A percentile compares a stretch with the other conserved stretches of the same genome.
These are phyloP conservation scores for Poa annua DNA, from an alignment of 176 grass and related monocot genomes.

Conservation along the genomic window DNA sequence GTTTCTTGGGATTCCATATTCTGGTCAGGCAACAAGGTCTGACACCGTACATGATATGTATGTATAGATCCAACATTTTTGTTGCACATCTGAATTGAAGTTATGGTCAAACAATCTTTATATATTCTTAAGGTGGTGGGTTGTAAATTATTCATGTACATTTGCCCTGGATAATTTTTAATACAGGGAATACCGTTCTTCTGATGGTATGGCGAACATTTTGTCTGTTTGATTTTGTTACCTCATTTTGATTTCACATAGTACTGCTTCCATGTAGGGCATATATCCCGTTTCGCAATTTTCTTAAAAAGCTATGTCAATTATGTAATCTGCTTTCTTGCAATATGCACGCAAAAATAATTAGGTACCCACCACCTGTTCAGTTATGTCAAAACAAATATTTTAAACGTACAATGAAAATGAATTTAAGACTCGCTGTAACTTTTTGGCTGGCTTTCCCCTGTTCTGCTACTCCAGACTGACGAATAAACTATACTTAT, in stretches of 20 bases:
- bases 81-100: slow-evolving; percentile 18
- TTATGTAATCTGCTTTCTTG: not conserved
- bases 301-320: not conserved
- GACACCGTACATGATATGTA: not conserved
- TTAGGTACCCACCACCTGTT: not conserved
- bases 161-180: not conserved
- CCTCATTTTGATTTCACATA: not conserved
- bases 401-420: not conserved
- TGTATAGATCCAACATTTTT: not conserved
- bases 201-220: slow-evolving; percentile 9
- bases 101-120: slow-evolving; percentile 25
- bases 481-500: not conserved
- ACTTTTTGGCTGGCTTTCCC: not conserved
- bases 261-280: not conserved
- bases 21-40: slow-evolving; percentile 9
- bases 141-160: slow-evolving; percentile 17
- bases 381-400: not conserved
- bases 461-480: not conserved
- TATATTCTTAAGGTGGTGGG: not conserved
- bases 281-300: not conserved
- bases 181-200: not conserved
- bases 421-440: not conserved
- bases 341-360: not conserved
- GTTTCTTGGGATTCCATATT: slow-evolving; percentile 25
- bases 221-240: slow-evolving; percentile 3